phyloP scores from a whole-genome alignment of 768 basidiomycete genomes.

The Russula compacta region DNA sequence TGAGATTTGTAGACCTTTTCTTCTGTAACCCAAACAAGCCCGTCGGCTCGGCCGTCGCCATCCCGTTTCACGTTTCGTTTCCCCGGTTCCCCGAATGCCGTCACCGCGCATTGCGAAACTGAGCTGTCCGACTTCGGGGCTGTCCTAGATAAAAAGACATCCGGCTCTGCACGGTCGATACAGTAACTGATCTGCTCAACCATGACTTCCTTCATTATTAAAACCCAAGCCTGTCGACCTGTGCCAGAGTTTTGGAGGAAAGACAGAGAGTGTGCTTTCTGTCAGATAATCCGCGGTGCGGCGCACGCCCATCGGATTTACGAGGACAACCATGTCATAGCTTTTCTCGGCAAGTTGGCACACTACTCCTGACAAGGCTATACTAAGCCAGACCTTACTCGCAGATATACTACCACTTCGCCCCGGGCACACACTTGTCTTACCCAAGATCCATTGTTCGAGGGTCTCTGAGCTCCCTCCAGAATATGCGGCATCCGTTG shows the following conservation, averaged over 20 bases:
- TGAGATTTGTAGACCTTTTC: background rate
- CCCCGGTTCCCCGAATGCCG: no score
- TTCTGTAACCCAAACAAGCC: background rate
- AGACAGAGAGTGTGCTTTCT: conserved; percentile 50
- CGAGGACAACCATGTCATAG: conserved; percentile 55
- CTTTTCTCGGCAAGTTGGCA: conserved; percentile 46
- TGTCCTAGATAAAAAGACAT: background rate
- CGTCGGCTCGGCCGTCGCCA: background rate
- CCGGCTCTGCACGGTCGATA: background rate
- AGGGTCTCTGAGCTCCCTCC: conserved; percentile 57
- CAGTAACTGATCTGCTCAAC: background rate
- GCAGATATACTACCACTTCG: conserved; percentile 64
- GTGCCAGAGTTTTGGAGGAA: conserved; percentile 41
- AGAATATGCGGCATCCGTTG: conserved; percentile 49
- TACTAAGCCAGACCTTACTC: background rate
- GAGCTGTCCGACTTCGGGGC: no score
- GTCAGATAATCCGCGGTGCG: conserved; percentile 48
- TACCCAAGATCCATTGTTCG: conserved; percentile 56
- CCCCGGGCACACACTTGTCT: conserved; percentile 57
- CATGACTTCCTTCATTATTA: conserved; percentile 72
- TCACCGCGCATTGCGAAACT: background rate
- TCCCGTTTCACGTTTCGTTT: background rate
- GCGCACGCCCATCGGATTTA: conserved; percentile 42
- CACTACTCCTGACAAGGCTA: background rate
- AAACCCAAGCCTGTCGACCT: conserved; percentile 44